Percentiles rank a stretch among this genome's conserved stretches.
These are phyloP conservation scores for Beauveria sp. DNA, from an alignment of 2,329 filamentous ascomycete species.

Conservation along the genomic window DNA sequence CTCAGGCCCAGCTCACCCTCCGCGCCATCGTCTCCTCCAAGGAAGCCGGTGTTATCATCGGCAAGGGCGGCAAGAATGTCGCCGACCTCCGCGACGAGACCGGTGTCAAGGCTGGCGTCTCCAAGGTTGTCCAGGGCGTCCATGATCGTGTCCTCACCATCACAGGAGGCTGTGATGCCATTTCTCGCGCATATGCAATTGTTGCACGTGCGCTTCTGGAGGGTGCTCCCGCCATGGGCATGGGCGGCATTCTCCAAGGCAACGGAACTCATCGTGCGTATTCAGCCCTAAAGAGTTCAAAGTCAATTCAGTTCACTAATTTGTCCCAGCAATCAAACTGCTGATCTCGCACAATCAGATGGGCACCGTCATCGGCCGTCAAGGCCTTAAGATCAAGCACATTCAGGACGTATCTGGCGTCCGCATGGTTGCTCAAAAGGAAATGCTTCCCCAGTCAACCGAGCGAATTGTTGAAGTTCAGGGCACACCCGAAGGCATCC, in stretches of 20 bases:
- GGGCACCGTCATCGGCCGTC: slow-evolving; percentile 96
- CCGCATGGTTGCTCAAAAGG: slow-evolving; percentile 98
- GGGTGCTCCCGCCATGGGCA: slow-evolving; percentile 88
- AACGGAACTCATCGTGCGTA: slow-evolving; percentile 85
- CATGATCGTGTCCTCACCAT: slow-evolving; percentile 96
- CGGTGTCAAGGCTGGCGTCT: slow-evolving; percentile 94
- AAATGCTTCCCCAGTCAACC: slow-evolving; percentile 98
- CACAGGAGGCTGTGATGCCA: slow-evolving; percentile 79
- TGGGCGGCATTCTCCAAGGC: slow-evolving; percentile 81
- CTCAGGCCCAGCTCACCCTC: slow-evolving; percentile 82
- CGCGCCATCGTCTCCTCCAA: slow-evolving; percentile 98
- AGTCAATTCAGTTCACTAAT: background rate
- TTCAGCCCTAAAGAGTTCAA: no score
- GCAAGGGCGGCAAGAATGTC: slow-evolving; percentile 97
- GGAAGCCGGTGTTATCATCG: slow-evolving; percentile 97
- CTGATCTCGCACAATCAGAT: slow-evolving; percentile 99
- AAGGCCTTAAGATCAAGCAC: slow-evolving; percentile 98
- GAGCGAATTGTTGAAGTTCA: slow-evolving; percentile 97
- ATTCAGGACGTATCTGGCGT: slow-evolving; percentile 96
- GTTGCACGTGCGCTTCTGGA: slow-evolving; percentile 88
- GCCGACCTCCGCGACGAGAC: slow-evolving; percentile 96
- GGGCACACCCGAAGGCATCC: slow-evolving; percentile 88
- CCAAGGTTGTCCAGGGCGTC: slow-evolving; percentile 96
- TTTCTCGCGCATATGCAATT: slow-evolving; percentile 86
- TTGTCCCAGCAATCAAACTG: slow-evolving; percentile 73